phyloP scores from a whole-genome alignment of 306 rosid genomes.

The Fagus sylvatica region DNA sequence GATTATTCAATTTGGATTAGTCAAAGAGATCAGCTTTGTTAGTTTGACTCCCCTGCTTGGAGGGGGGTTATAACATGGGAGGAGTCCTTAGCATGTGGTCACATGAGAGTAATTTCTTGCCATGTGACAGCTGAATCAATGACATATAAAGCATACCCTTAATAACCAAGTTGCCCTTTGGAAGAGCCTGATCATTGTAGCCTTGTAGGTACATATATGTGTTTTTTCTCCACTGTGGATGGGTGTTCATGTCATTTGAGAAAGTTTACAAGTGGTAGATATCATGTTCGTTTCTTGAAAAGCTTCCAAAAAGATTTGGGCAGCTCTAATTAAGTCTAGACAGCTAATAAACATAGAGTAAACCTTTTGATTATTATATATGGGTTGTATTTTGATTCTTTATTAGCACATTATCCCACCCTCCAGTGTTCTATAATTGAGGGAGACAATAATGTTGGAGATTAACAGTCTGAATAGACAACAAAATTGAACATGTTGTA shows the following conservation, averaged over 20 bases:
- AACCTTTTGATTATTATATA: slow-evolving; percentile 64
- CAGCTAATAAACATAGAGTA: slow-evolving; percentile 74
- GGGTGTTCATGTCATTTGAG: slow-evolving; percentile 45
- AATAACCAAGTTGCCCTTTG: slow-evolving; percentile 31
- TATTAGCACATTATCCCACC: slow-evolving; percentile 50
- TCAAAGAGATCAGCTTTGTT: slow-evolving; percentile 55
- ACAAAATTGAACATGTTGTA: slow-evolving; percentile 41
- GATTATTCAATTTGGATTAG: slow-evolving; percentile 33
- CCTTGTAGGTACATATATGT: slow-evolving; percentile 32
- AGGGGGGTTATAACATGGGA: slow-evolving; percentile 64
- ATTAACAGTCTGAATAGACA: slow-evolving; percentile 40
- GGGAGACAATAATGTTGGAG: slow-evolving; percentile 58
- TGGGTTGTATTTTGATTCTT: slow-evolving; percentile 43
- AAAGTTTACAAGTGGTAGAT: slow-evolving; percentile 42
- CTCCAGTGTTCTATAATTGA: slow-evolving; percentile 51
- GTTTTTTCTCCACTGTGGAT: slow-evolving; percentile 25
- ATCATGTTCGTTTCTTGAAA: slow-evolving; percentile 53
- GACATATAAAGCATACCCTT: slow-evolving; percentile 47
- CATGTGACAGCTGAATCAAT: slow-evolving; percentile 71
- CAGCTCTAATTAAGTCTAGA: slow-evolving; percentile 66
- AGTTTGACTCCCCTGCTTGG: slow-evolving; percentile 61
- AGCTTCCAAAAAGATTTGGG: slow-evolving; percentile 72
- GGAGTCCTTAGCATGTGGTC: slow-evolving; percentile 85
- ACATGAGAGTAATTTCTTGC: slow-evolving; percentile 75
- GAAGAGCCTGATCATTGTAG: slow-evolving; percentile 36